Percentiles rank a stretch among this genome's conserved stretches.
phyloP scores from a whole-genome alignment of 305 asterid genomes.

The Plantago coronopus region DNA sequence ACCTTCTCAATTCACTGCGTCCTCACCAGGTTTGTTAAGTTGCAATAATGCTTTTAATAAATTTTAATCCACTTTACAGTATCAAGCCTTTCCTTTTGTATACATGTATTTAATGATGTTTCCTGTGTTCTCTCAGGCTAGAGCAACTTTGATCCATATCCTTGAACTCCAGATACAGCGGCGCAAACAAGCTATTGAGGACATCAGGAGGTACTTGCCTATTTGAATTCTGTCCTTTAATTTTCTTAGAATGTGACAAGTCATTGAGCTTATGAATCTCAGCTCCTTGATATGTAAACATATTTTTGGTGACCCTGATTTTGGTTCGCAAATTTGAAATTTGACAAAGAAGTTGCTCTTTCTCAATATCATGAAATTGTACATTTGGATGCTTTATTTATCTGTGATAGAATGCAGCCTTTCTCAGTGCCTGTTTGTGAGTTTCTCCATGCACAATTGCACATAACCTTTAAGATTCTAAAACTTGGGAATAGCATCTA shows the following conservation, averaged over 20 bases:
- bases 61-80: constrained; percentile 9
- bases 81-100: constrained; percentile 19
- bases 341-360: too few relatives aligned
- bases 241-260: too few relatives aligned
- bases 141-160: constrained; percentile 88
- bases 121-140: constrained; percentile 51
- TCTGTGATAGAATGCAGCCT: neutral
- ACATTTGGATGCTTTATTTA: neutral
- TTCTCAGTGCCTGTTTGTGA: too few relatives aligned
- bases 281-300: too few relatives aligned
- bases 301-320: neutral
- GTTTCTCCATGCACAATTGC: too few relatives aligned
- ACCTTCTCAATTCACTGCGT: constrained; percentile 85
- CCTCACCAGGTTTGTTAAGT: constrained; percentile 74
- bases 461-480: too few relatives aligned
- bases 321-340: too few relatives aligned
- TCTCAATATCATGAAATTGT: neutral
- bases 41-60: neutral
- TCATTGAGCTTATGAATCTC: too few relatives aligned
- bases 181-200: constrained; percentile 92
- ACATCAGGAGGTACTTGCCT: constrained; percentile 37
- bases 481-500: neutral
- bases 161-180: constrained; percentile 87
- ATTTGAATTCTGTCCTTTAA: too few relatives aligned
- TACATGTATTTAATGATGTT: constrained; percentile 5